Evolutionary conservation across 805 yeast genomes (phyloP).

Genomic region (Lachancea sp.): DNA sequence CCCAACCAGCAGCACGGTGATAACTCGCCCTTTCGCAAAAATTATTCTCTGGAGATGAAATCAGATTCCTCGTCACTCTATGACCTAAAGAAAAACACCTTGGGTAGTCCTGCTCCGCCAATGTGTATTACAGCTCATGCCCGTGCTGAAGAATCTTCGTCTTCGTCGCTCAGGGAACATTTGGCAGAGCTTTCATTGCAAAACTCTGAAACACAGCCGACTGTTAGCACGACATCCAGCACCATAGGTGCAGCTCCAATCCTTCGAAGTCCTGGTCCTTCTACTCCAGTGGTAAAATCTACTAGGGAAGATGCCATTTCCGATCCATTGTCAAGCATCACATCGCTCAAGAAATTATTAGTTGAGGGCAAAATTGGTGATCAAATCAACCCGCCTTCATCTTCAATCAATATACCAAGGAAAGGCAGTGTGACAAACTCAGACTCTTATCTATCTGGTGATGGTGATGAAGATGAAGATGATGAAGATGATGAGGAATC

Average conservation of each 20-base stretch:
- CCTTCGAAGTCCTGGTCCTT: constrained; percentile 19
- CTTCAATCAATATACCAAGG: constrained; percentile 7
- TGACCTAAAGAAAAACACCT: constrained; percentile 3
- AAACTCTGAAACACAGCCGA: constrained; percentile 6
- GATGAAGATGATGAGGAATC: constrained; percentile 9
- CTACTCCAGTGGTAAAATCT: constrained; percentile 21
- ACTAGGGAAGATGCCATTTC: constrained; percentile 19
- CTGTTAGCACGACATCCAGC: constrained; percentile 1
- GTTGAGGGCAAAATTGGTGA: constrained; percentile 12
- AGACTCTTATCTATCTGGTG: constrained; percentile 6
- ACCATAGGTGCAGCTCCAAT: constrained; percentile 9
- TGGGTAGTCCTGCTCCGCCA: constrained; percentile 9
- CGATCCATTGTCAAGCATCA: constrained; percentile 11
- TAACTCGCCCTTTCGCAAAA: constrained; percentile 8
- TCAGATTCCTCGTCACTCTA: constrained; percentile 1
- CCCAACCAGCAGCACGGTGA: neutral
- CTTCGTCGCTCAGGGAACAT: constrained; percentile 14
- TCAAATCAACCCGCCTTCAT: constrained; percentile 1
- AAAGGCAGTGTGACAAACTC: constrained; percentile 4
- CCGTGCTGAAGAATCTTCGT: constrained; percentile 10
- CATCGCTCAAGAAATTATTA: constrained; percentile 20
- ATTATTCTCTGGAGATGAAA: constrained; percentile 5
- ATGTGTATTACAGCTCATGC: constrained; percentile 8
- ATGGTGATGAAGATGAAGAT: constrained; percentile 8
- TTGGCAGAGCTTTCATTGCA: constrained; percentile 19